Conservation (phyloP, 192 early-diverging fungal genomes). For the Allomyces javanicus region DNA sequence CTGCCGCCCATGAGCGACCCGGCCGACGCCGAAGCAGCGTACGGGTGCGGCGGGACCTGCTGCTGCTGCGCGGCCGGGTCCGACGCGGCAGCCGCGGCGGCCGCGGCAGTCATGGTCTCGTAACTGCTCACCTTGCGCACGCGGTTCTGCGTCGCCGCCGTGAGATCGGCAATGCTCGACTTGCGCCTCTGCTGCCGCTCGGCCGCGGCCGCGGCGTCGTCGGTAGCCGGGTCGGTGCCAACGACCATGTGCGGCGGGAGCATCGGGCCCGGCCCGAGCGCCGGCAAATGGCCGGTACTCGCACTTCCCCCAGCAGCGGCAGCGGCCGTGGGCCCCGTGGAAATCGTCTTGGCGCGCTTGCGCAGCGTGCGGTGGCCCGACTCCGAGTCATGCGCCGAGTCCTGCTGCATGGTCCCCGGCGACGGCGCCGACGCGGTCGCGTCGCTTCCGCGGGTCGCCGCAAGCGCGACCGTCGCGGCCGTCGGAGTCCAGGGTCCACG, state of each 20-base stretch:
- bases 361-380: neutral
- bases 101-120: too few relatives aligned
- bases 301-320: neutral
- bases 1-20: too few relatives aligned
- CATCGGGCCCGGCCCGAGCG: neutral
- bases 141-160: neutral
- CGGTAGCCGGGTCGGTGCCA: neutral
- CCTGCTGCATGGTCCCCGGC: neutral
- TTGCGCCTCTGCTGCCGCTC: neutral
- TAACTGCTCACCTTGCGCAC: neutral
- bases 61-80: too few relatives aligned
- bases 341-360: neutral
- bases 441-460: neutral
- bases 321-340: neutral
- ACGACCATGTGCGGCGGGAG: neutral
- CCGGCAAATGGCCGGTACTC: neutral
- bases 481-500: constrained; percentile 42
- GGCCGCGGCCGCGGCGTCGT: neutral
- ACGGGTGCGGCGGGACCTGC: too few relatives aligned
- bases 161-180: neutral
- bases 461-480: neutral
- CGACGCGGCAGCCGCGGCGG: too few relatives aligned
- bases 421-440: neutral
- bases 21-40: too few relatives aligned
- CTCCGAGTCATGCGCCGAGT: neutral